Conservation (phyloP, 108 stramenopile genomes). For the Cyclotella atomus region DNA sequence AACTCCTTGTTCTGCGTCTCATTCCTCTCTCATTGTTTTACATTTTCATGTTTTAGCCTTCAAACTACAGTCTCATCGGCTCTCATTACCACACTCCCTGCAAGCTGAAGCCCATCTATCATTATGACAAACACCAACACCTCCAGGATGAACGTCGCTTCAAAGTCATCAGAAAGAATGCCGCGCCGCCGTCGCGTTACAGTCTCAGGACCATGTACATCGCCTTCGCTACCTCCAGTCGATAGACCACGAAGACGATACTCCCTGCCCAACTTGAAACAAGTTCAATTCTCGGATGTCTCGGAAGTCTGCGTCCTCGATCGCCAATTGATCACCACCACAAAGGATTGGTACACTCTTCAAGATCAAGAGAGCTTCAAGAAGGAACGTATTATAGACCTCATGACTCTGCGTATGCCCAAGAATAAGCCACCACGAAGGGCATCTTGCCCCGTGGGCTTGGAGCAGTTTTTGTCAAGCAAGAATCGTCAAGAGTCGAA, state of each 20-base stretch:
- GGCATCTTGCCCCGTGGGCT: slow-evolving; percentile 36
- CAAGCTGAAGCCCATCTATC: no score
- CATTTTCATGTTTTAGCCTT: no score
- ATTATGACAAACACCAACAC: background rate
- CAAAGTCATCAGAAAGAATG: background rate
- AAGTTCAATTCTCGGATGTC: slow-evolving; percentile 37
- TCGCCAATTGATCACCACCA: background rate
- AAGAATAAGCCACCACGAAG: background rate
- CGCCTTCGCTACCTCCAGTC: no score
- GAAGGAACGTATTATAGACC: slow-evolving; percentile 26
- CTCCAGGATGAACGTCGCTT: background rate
- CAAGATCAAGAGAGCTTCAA: slow-evolving; percentile 41
- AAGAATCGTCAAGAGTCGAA: slow-evolving; percentile 7
- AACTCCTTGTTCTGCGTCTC: no score
- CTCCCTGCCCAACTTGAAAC: slow-evolving; percentile 18
- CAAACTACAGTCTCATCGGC: no score
- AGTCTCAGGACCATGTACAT: no score
- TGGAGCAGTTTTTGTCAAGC: slow-evolving; percentile 41
- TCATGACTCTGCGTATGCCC: slow-evolving; percentile 10
- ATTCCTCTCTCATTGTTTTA: no score
- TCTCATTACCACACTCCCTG: no score
- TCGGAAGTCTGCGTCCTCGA: slow-evolving; percentile 28
- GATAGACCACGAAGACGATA: no score
- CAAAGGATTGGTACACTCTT: slow-evolving; percentile 29
- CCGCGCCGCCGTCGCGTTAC: slow-evolving; percentile 16